phyloP scores from a whole-genome alignment of 1,284 basidiomycete species.

The Pseudozyma thailandica region DNA sequence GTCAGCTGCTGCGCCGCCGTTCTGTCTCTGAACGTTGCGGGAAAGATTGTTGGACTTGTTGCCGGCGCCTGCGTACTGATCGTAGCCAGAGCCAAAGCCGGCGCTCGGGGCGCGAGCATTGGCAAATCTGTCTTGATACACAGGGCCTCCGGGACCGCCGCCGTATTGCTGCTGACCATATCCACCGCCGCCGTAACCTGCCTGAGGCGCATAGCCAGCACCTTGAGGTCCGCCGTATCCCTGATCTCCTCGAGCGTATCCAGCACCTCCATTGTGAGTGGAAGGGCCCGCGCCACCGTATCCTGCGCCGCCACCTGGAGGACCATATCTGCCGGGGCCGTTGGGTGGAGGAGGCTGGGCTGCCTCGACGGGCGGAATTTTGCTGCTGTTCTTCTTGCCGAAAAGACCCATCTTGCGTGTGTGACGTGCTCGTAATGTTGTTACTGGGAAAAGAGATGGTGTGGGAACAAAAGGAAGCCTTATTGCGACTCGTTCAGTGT shows the following conservation, averaged over 20 bases:
- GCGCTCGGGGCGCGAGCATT: conserved; percentile 48
- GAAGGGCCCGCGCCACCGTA: conserved; percentile 18
- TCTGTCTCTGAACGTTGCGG: conserved; percentile 19
- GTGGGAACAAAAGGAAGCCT: too few species aligned
- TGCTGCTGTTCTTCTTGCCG: conserved; percentile 41
- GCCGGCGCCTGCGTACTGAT: conserved; percentile 31
- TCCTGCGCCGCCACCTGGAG: conserved; percentile 14
- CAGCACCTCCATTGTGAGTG: conserved; percentile 13
- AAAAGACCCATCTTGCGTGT: conserved; percentile 32
- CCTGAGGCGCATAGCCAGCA: conserved; percentile 18
- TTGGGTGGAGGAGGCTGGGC: conserved; percentile 10
- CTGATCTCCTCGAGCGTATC: conserved; percentile 4
- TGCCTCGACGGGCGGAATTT: conserved; percentile 32
- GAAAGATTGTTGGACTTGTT: conserved; percentile 28
- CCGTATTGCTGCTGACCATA: conserved; percentile 22
- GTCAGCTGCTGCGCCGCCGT: conserved; percentile 21
- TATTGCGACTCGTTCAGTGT: too few species aligned
- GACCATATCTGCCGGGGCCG: too few species aligned
- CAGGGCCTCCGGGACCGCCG: conserved; percentile 15
- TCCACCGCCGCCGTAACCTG: conserved; percentile 11
- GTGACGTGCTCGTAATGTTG: too few species aligned
- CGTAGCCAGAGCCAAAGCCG: conserved; percentile 54
- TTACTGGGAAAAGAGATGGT: background rate
- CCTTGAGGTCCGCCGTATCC: conserved; percentile 7
- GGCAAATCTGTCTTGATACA: conserved; percentile 44